A percentile compares a stretch with the other conserved stretches of the same genome.
These are phyloP conservation scores for Bimuria novae-zelandiae DNA, from an alignment of 2,329 filamentous ascomycete species.

Conservation along the genomic window DNA sequence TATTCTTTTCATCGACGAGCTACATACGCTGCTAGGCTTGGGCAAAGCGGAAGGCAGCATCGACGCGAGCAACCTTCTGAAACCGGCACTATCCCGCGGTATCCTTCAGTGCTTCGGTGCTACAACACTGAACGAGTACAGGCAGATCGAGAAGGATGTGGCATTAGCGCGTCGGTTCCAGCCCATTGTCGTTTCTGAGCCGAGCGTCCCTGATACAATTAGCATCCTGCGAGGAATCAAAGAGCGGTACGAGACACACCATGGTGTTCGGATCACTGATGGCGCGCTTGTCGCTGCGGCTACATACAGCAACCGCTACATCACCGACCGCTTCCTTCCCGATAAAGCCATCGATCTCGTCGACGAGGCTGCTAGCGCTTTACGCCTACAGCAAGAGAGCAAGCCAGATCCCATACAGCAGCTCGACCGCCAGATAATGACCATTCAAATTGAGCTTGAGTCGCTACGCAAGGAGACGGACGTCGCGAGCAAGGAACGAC, in stretches of 20 bases:
- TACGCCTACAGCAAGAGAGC: constrained; percentile 92
- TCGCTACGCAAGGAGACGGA: constrained; percentile 94
- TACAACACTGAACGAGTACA: constrained; percentile 90
- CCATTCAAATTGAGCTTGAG: constrained; percentile 94
- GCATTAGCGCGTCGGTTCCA: constrained; percentile 92
- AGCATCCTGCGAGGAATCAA: constrained; percentile 96
- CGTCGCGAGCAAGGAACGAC: constrained; percentile 81
- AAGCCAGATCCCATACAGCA: constrained; percentile 94
- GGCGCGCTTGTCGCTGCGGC: constrained; percentile 89
- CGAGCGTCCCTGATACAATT: constrained; percentile 87
- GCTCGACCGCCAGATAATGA: constrained; percentile 94
- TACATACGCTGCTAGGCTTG: constrained; percentile 87
- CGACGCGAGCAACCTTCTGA: constrained; percentile 92
- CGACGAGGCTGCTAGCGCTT: constrained; percentile 89
- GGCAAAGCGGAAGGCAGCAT: constrained; percentile 97
- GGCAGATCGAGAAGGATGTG: constrained; percentile 93
- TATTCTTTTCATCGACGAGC: constrained; percentile 93
- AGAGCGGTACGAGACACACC: constrained; percentile 95
- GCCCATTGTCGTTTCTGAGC: constrained; percentile 91
- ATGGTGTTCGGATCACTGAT: constrained; percentile 93
- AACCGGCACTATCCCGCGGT: constrained; percentile 89
- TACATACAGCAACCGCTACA: constrained; percentile 91
- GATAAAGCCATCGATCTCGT: constrained; percentile 98
- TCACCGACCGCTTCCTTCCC: constrained; percentile 92
- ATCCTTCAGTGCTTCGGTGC: constrained; percentile 95